Conservation (phyloP, 345 rosid species). For the Alliaria petiolata region DNA sequence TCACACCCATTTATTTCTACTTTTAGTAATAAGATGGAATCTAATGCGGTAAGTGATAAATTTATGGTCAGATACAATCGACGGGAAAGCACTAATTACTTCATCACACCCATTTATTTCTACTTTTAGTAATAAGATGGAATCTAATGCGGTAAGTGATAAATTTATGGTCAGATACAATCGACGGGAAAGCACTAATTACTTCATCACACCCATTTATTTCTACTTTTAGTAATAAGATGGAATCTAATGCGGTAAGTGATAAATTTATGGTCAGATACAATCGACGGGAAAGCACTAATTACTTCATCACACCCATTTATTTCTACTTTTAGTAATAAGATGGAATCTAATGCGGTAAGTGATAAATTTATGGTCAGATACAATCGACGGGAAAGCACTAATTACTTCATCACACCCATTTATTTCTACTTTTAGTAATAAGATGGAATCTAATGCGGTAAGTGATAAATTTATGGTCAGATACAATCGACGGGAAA, state of each 20-base stretch:
- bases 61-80: not conserved
- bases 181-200: not conserved
- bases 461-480: not conserved
- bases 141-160: not conserved
- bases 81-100: not conserved
- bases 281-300: not conserved
- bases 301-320: not conserved
- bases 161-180: not conserved
- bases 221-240: not conserved
- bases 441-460: not conserved
- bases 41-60: not conserved
- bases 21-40: not conserved
- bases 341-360: not conserved
- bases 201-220: not conserved
- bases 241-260: not conserved
- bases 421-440: not conserved
- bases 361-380: not conserved
- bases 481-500: not conserved
- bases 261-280: not conserved
- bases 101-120: not conserved
- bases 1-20: not conserved
- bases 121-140: not conserved
- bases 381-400: not conserved
- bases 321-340: not conserved
- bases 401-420: slow-evolving; percentile 3